A percentile compares a stretch with the other conserved stretches of the same genome.
These are phyloP conservation scores for Eimeria necatrix DNA, from an alignment of 169 alveolate genomes.

Conservation along the genomic window DNA sequence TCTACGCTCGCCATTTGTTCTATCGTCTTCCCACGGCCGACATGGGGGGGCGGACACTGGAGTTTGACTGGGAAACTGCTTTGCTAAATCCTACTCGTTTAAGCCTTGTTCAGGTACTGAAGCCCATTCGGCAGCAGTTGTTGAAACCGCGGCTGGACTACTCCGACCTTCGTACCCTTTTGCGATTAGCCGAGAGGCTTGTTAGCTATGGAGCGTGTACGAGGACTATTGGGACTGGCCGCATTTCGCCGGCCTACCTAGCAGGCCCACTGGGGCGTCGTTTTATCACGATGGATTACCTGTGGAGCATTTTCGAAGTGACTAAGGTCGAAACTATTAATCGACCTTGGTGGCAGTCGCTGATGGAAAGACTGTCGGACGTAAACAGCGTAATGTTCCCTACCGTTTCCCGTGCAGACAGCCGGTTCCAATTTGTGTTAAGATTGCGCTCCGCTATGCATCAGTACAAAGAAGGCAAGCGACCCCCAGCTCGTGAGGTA, in stretches of 20 bases:
- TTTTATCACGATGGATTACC: not conserved
- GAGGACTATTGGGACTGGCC: too few species aligned
- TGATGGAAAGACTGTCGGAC: not conserved
- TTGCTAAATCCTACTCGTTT: not conserved
- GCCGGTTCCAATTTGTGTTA: not conserved
- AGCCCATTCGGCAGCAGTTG: not conserved
- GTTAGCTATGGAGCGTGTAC: not conserved
- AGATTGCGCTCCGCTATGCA: not conserved
- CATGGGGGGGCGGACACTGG: not conserved
- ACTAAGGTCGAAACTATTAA: not conserved
- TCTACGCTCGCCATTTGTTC: not conserved
- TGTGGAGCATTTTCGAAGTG: slow-evolving; percentile 29
- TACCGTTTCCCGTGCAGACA: not conserved
- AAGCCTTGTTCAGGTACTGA: slow-evolving; percentile 3
- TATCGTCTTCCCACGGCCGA: slow-evolving; percentile 14
- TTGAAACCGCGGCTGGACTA: not conserved
- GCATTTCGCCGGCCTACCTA: too few species aligned
- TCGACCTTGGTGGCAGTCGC: not conserved
- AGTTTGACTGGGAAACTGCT: not conserved
- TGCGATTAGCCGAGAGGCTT: not conserved
- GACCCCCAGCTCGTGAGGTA: not conserved
- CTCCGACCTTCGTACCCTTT: not conserved
- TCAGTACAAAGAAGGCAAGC: not conserved
- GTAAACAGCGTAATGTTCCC: not conserved
- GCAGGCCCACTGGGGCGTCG: not conserved